These are phyloP conservation scores for Penicillium sp. DNA, from an alignment of 2,329 filamentous ascomycete genomes.

Conservation along the genomic window DNA sequence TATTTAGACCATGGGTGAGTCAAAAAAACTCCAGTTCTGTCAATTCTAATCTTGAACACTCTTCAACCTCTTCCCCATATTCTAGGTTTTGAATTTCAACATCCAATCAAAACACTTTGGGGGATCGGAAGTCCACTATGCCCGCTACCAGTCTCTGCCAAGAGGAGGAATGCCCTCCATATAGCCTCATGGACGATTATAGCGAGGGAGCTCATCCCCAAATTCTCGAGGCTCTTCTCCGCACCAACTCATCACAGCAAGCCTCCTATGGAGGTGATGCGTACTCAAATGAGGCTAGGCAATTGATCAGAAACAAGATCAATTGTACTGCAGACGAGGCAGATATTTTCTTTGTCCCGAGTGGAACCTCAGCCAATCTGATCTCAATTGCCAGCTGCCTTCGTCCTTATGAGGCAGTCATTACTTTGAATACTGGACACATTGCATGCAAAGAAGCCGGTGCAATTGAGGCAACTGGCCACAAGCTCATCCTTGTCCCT, in stretches of 20 bases:
- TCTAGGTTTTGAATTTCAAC: not conserved
- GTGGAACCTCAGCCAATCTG: constrained; percentile 52
- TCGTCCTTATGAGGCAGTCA: constrained; percentile 51
- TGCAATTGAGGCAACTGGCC: constrained; percentile 52
- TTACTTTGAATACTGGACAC: constrained; percentile 51
- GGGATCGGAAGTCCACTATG: constrained; percentile 12
- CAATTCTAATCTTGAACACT: not conserved
- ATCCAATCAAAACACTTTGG: not conserved
- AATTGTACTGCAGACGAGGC: constrained; percentile 35
- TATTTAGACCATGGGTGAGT: constrained; percentile 19
- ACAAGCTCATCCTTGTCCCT: constrained; percentile 52
- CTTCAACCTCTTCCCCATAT: not conserved
- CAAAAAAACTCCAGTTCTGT: constrained; percentile 10
- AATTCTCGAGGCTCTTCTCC: constrained; percentile 48
- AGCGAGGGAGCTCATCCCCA: constrained; percentile 53
- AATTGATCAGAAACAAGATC: constrained; percentile 40
- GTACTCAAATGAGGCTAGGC: constrained; percentile 44
- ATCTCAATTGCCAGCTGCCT: constrained; percentile 54
- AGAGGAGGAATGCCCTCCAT: constrained; percentile 30
- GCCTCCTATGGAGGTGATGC: constrained; percentile 49
- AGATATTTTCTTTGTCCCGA: constrained; percentile 53
- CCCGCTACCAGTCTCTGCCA: constrained; percentile 25
- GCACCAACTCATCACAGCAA: constrained; percentile 48
- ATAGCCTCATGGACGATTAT: constrained; percentile 54
- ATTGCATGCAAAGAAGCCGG: constrained; percentile 52